Evolutionary conservation across 192 early-diverging fungal species (phyloP).

Genomic region (Glomus cerebriforme): DNA sequence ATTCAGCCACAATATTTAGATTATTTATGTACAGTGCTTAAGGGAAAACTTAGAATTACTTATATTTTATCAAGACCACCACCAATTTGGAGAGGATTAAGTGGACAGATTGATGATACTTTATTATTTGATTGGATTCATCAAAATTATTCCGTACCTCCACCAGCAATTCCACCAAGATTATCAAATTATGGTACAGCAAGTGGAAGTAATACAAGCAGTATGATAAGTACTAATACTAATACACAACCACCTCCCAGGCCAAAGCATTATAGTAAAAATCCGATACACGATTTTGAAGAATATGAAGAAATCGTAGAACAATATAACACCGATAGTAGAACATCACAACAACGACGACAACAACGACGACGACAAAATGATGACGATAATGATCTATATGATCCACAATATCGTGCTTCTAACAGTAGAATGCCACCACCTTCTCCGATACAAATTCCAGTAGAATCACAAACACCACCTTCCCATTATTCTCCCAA

Average conservation of each 20-base stretch:
- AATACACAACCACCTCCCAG: not conserved
- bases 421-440: not conserved
- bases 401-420: not conserved
- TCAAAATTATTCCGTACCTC: conserved; percentile 2
- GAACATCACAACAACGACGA: too few relatives aligned
- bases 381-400: not conserved
- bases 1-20: not conserved
- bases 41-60: conserved; percentile 9
- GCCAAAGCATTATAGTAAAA: not conserved
- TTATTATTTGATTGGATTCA: conserved; percentile 17
- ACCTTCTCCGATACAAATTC: not conserved
- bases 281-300: not conserved
- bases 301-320: not conserved
- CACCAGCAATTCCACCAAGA: not conserved
- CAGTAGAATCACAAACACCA: not conserved
- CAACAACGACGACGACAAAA: not conserved
- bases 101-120: not conserved
- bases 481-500: not conserved
- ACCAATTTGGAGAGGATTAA: not conserved
- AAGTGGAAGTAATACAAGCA: not conserved
- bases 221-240: not conserved
- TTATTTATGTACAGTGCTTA: not conserved
- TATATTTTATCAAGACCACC: conserved; percentile 12
- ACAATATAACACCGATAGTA: too few relatives aligned
- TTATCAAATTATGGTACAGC: not conserved